phyloP scores from a whole-genome alignment of 1,139 yeast genomes.

The Lodderomyces theae region DNA sequence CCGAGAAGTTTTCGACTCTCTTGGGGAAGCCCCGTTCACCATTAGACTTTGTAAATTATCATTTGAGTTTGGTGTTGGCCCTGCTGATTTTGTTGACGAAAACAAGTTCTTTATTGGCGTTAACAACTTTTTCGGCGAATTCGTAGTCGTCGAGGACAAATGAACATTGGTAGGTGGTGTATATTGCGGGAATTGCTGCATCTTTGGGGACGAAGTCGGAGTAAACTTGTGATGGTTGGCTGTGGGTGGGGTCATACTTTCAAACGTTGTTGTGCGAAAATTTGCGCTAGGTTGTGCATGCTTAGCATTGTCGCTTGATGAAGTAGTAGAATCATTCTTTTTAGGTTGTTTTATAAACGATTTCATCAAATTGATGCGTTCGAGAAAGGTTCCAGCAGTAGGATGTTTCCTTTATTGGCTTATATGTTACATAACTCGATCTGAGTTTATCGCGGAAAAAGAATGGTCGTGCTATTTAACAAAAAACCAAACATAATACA shows the following conservation, averaged over 20 bases:
- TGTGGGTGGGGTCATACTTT: conserved; percentile 6
- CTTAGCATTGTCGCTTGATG: conserved; percentile 5
- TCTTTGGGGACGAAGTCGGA: conserved; percentile 23
- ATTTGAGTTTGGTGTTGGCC: conserved; percentile 14
- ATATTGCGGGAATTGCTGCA: conserved; percentile 21
- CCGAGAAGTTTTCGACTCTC: conserved; percentile 6
- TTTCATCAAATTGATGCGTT: conserved; percentile 37
- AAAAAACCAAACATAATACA: not conserved
- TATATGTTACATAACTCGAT: not conserved
- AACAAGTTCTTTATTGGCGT: conserved; percentile 45
- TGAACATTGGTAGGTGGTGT: conserved; percentile 27
- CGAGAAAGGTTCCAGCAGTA: too few relatives aligned
- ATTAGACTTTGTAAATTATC: conserved; percentile 9
- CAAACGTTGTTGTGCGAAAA: conserved; percentile 7
- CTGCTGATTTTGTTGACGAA: conserved; percentile 17
- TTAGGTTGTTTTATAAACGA: conserved; percentile 48
- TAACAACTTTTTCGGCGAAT: conserved; percentile 43
- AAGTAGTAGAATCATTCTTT: conserved; percentile 23
- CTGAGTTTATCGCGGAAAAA: not conserved
- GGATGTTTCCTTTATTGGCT: too few relatives aligned
- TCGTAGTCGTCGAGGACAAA: conserved; percentile 15
- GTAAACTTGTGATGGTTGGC: conserved; percentile 12
- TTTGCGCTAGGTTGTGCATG: conserved; percentile 2
- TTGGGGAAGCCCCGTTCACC: conserved; percentile 8
- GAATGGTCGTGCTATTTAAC: not conserved